Base-by-base conservation (phyloP, 2,329 filamentous ascomycete species). In the Cephalotrichum gorgonifer region DNA sequence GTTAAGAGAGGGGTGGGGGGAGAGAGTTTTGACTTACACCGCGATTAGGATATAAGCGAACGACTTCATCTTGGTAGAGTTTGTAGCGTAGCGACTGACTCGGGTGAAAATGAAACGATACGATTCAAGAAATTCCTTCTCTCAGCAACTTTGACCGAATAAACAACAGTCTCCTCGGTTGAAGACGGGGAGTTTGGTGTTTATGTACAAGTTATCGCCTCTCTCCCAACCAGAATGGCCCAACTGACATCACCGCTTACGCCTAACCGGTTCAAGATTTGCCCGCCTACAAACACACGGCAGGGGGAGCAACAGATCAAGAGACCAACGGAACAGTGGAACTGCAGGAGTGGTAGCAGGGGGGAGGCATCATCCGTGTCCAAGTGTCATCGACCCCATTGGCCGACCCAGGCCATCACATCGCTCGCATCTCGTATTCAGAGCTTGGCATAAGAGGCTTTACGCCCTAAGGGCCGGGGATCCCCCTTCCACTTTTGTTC, bases 371-470 rank as follows among this genome's bases (percentile, higher is more conserved):
- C 31, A 23, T 17, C 23, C 25, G 28, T 11, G 20, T 26, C 33
- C n/a, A 22, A 28, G 33, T 25, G 12, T 43, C 27, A n/a, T 15
- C 26, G 20, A 17, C 45, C 12, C 45, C 33, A 47, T 47, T 47
- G 45, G 45, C 28, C 45, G 39, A 28, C 33, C 25, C 33, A 25
- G 22, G 23, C 25, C 45, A 35, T 26, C 26, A 17, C 7, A 31
- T 33, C 45, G 39, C 45, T 26, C 26, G 14, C 7, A 31, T 33
- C 45, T 47, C 45, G 45, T 47, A 47, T 47, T 47, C 45, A 47
- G 5, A 23, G 23, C 45, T 47, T 47, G 45, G 45, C 45, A 31
- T n/a, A n/a, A n/a, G n/a, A n/a, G n/a, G n/a, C n/a, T n/a, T n/a
- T n/a, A n/a, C n/a, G n/a, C n/a, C n/a, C n/a, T n/a, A n/a, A n/a